Percentiles rank a stretch among this genome's conserved stretches.
These are phyloP conservation scores for Penicillium sp. DNA, from an alignment of 2,329 filamentous ascomycete genomes.

Conservation along the genomic window DNA sequence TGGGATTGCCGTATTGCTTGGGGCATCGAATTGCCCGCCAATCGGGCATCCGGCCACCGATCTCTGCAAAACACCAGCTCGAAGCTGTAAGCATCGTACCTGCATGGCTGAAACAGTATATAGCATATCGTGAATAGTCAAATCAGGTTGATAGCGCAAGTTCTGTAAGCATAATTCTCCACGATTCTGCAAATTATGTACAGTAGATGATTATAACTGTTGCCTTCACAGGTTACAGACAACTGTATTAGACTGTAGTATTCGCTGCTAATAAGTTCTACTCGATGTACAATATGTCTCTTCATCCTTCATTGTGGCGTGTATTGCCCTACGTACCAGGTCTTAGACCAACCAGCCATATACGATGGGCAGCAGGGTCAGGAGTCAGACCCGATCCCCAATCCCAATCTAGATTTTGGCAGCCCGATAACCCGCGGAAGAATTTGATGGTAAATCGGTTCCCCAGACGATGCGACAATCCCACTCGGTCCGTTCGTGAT, in stretches of 20 bases:
- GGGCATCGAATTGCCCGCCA: constrained; percentile 19
- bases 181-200: not conserved
- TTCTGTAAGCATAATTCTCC: not conserved
- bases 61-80: constrained; percentile 18
- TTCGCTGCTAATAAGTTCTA: no score
- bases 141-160: not conserved
- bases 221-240: no score
- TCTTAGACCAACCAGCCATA: no score
- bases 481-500: constrained; percentile 23
- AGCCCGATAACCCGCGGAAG: constrained; percentile 10
- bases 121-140: not conserved
- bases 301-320: no score
- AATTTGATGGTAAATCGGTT: constrained; percentile 24
- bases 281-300: no score
- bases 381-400: no score
- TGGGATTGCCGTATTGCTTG: constrained; percentile 25
- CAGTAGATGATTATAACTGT: no score
- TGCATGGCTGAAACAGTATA: not conserved
- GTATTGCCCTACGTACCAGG: no score
- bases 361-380: no score
- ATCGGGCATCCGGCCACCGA: constrained; percentile 21
- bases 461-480: constrained; percentile 35
- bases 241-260: no score
- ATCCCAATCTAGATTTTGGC: constrained; percentile 6
- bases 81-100: constrained; percentile 10